Evolutionary conservation across 2,329 filamentous ascomycete species (phyloP).

Genomic region (Magnaporthales sp.): DNA sequence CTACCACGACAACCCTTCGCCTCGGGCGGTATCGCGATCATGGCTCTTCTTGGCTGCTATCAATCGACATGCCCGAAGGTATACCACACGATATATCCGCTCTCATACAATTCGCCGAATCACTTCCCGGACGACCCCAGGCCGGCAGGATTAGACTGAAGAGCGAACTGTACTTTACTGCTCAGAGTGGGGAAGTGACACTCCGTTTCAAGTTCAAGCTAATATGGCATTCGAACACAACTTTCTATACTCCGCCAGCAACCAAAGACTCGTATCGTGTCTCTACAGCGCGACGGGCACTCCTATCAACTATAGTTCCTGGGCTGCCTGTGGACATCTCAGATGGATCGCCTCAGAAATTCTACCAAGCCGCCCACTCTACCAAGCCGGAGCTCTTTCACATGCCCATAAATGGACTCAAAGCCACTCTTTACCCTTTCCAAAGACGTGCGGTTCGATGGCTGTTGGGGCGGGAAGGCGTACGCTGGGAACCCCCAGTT

Average conservation of each 20-base stretch:
- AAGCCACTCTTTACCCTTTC: constrained; percentile 57
- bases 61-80: not conserved
- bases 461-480: constrained; percentile 59
- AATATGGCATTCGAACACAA: not conserved
- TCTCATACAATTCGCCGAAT: not conserved
- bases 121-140: constrained; percentile 11
- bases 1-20: not conserved
- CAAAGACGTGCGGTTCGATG: constrained; percentile 63
- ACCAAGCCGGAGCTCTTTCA: constrained; percentile 37
- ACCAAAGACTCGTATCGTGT: constrained; percentile 1
- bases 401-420: constrained; percentile 33
- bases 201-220: constrained; percentile 1
- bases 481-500: constrained; percentile 30
- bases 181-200: not conserved
- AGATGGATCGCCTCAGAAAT: constrained; percentile 41
- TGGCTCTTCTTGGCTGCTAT: not conserved
- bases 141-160: not conserved
- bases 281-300: not conserved
- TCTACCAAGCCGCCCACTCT: constrained; percentile 62
- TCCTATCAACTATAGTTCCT: not conserved
- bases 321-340: not conserved
- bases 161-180: not conserved
- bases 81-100: not conserved
- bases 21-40: not conserved
- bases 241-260: not conserved